Conservation (phyloP, 176 grass and related monocot genomes). For the Musa acuminata region DNA sequence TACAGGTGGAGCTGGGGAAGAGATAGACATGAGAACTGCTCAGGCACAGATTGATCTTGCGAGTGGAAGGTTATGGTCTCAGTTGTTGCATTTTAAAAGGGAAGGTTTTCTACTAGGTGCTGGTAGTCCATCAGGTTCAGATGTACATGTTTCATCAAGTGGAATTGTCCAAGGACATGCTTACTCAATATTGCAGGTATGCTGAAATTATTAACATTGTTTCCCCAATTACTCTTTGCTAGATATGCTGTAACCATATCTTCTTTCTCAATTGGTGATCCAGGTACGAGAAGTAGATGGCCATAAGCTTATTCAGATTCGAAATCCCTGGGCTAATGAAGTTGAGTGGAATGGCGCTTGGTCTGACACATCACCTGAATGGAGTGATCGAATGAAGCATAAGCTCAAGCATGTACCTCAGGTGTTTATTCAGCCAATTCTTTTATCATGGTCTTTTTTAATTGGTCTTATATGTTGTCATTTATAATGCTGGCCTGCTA, state of each 20-base stretch:
- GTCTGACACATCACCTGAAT: slow-evolving; percentile 87
- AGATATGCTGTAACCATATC: not conserved
- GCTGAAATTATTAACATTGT: not conserved
- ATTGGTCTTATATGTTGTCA: not conserved
- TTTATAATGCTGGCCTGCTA: slow-evolving; percentile 1
- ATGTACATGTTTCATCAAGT: slow-evolving; percentile 89
- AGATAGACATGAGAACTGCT: slow-evolving; percentile 96
- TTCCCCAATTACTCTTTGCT: not conserved
- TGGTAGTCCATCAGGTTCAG: slow-evolving; percentile 94
- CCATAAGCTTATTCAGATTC: slow-evolving; percentile 95
- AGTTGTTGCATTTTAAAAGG: slow-evolving; percentile 91
- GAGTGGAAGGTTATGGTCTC: slow-evolving; percentile 93
- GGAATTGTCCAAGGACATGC: slow-evolving; percentile 99
- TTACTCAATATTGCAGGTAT: slow-evolving; percentile 98
- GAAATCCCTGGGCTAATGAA: slow-evolving; percentile 99
- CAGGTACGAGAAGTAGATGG: slow-evolving; percentile 97
- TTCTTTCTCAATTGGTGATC: slow-evolving; percentile 20
- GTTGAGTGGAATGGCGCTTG: slow-evolving; percentile 98
- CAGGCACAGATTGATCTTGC: slow-evolving; percentile 94
- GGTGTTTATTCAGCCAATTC: slow-evolving; percentile 34
- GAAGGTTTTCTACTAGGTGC: slow-evolving; percentile 98
- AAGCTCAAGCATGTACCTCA: slow-evolving; percentile 96
- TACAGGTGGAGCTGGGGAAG: slow-evolving; percentile 94
- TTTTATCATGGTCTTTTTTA: slow-evolving; percentile 10
- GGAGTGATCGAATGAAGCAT: slow-evolving; percentile 97